Evolutionary conservation across 108 stramenopile species (phyloP), one percentile per base, ranked within the genome.

Genomic region (Discostella stelligeroides): DNA sequence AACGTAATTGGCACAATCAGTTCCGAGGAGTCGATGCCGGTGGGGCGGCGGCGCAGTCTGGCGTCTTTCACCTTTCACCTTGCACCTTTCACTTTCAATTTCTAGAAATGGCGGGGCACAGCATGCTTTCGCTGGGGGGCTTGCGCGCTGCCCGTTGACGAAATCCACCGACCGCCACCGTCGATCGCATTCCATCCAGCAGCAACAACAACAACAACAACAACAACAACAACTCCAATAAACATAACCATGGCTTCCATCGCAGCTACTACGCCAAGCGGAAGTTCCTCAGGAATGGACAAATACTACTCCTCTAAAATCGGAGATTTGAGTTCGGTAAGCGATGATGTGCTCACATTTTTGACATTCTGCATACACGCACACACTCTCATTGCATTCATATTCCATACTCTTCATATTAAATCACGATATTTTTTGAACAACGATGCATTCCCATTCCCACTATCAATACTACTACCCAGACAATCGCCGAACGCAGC

Each of bases 291-390:
- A 40, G 86, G 84, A 34, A 86, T 89, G 86, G 84, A 81, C 57
- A 79, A 82, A 47, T 92, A 92, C 53, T 88, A 92, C 69, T 85
- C 86, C 14, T 84, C 85, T 25, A 92, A 92, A 68, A 75, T 89
- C 20, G 83, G 70, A 17, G 91, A 88, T 47, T 71, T 92, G 51
- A 87, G 79, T 38, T 85, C 88, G 79, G 85, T 88, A 64, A 59
- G 84, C 60, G 25, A 7, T 68, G 39, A 1, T 61, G 13, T n/a
- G 7, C 25, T 23, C 51, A 0, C 13, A 2, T 53, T 53, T 14
- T 13, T 53, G 10, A 12, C 21, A 25, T 3, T 25, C 25, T 24
- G 12, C 8, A 53, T 27, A 53, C 27, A 11, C 4, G 18, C 30
- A 6, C 28, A 28, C 23, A n/a, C n/a, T n/a, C n/a, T n/a, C n/a